A percentile compares a stretch with the other conserved stretches of the same genome.
Evolutionary conservation across 2,329 filamentous ascomycete genomes (phyloP).

Genomic region (Claviceps paspali): DNA sequence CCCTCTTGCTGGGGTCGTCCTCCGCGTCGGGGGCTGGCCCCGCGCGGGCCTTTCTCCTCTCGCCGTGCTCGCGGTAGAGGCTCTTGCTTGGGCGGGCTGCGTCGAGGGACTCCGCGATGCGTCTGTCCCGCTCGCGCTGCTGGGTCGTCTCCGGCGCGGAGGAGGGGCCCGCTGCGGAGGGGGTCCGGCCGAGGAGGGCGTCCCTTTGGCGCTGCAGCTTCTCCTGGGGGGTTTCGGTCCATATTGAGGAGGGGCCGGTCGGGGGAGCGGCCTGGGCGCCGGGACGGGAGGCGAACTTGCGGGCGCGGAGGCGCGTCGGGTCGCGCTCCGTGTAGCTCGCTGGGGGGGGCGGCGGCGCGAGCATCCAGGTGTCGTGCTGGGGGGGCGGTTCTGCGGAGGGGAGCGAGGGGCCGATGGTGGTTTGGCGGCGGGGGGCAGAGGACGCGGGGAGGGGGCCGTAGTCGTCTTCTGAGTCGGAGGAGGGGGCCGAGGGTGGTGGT

Average conservation of each 20-base stretch:
- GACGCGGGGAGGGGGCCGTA: conserved; percentile 46
- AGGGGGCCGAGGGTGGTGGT: conserved; percentile 19
- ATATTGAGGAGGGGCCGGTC: conserved; percentile 54
- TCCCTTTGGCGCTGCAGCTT: conserved; percentile 69
- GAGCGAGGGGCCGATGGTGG: conserved; percentile 20
- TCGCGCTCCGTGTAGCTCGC: conserved; percentile 49
- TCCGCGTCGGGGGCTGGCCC: too few relatives aligned
- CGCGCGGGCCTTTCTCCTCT: too few relatives aligned
- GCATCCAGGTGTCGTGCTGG: conserved; percentile 76
- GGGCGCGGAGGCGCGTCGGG: conserved; percentile 66
- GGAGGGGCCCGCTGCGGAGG: conserved; percentile 17
- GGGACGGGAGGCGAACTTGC: conserved; percentile 61
- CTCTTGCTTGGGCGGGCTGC: conserved; percentile 39
- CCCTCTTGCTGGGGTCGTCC: conserved; percentile 79
- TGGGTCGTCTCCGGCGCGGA: too few relatives aligned
- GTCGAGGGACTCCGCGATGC: conserved; percentile 34
- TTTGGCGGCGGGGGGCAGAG: conserved; percentile 30
- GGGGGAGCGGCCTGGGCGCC: conserved; percentile 10
- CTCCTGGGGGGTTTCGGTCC: conserved; percentile 85
- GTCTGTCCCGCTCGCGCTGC: conserved; percentile 32
- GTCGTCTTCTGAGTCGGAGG: conserved; percentile 29
- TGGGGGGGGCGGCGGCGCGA: conserved; percentile 44
- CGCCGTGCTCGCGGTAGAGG: conserved; percentile 42
- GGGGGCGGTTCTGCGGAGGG: conserved; percentile 27
- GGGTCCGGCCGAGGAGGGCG: conserved; percentile 60